Base-by-base conservation (phyloP, 768 basidiomycete species). In the Podaxis sp. region DNA sequence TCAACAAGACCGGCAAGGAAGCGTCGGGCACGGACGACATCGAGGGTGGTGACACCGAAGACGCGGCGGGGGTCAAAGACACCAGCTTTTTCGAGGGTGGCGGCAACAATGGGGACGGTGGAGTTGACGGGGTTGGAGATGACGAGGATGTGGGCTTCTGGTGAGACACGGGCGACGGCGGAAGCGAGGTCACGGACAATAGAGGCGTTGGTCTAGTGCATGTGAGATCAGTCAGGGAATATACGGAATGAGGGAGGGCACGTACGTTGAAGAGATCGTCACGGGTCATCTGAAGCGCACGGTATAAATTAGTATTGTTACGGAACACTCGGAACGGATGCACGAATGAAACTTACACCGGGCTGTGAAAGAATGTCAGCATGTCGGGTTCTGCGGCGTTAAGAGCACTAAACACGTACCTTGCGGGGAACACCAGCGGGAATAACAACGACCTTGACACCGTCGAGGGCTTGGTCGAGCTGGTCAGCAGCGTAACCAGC, bases 61-160 rank as follows among this genome's bases (percentile, higher is more conserved):
- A 99, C 75, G 68, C 85, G 90, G 64, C 80, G 79, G 60, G 95
- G 93, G 82, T 99, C 87, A 80, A 91, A 98, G 64, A 92, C 92
- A 65, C 95, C 95, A 12, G 90, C 90, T 76, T 95, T 92, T 79
- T 91, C 86, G 75, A 97, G 89, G 63, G 91, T 91, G 68, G 88
- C 85, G 50, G 95, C 95, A 68, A 97, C 95, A 70, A 99, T 97
- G 70, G 97, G 96, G 64, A 99, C 97, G 65, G 97, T 98, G 56
- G 91, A 93, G 84, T 93, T 95, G 83, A 97, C 96, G 59, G 96
- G 96, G 88, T 99, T 99, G 70, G 96, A 96, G 78, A 99, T 99
- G 78, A 99, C 89, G 68, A 95, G 87, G 72, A 99, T 84, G 78
- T 92, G 88, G n/a, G 97, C 97, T 56, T 89, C 86, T 58, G 97